Percentiles rank a stretch among this genome's conserved stretches.
These are phyloP conservation scores for Suillus sp. DNA, from an alignment of 768 basidiomycete genomes.

Conservation along the genomic window DNA sequence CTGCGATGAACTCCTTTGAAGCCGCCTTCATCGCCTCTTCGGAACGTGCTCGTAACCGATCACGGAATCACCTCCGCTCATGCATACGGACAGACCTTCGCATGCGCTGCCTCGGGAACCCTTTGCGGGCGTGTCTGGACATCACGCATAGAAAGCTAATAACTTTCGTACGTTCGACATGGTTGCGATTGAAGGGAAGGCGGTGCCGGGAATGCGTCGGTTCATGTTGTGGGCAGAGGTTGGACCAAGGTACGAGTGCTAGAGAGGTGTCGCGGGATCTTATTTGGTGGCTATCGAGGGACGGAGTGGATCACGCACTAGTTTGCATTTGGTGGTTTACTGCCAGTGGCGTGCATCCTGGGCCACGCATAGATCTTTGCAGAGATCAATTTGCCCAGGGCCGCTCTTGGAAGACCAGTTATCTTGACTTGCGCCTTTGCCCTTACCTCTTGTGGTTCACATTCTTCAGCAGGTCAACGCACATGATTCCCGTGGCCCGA, in stretches of 20 bases:
- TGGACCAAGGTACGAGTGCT: conserved; percentile 20
- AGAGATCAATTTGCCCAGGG: conserved; percentile 32
- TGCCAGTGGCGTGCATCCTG: conserved; percentile 17
- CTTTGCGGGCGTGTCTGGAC: conserved; percentile 26
- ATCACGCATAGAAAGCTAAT: conserved; percentile 29
- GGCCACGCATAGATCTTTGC: conserved; percentile 40
- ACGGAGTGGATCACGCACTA: conserved; percentile 48
- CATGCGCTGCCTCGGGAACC: conserved; percentile 58
- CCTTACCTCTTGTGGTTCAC: conserved; percentile 26
- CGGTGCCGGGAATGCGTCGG: conserved; percentile 51
- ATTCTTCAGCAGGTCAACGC: conserved; percentile 36
- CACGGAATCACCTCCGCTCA: conserved; percentile 19
- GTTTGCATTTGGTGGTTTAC: conserved; percentile 16
- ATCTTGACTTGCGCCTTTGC: conserved; percentile 10
- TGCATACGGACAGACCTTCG: conserved; percentile 46
- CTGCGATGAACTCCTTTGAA: conserved; percentile 43
- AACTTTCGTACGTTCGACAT: conserved; percentile 27
- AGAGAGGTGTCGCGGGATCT: conserved; percentile 56
- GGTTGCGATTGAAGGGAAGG: conserved; percentile 42
- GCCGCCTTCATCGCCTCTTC: conserved; percentile 48
- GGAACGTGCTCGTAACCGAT: conserved; percentile 46
- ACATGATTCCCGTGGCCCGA: conserved; percentile 43
- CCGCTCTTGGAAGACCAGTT: conserved; percentile 26
- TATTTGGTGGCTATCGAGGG: conserved; percentile 22
- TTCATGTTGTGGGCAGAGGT: conserved; percentile 27